These are phyloP conservation scores for Magnusiomyces starmeri DNA, from an alignment of 1,139 yeast species.

Conservation along the genomic window DNA sequence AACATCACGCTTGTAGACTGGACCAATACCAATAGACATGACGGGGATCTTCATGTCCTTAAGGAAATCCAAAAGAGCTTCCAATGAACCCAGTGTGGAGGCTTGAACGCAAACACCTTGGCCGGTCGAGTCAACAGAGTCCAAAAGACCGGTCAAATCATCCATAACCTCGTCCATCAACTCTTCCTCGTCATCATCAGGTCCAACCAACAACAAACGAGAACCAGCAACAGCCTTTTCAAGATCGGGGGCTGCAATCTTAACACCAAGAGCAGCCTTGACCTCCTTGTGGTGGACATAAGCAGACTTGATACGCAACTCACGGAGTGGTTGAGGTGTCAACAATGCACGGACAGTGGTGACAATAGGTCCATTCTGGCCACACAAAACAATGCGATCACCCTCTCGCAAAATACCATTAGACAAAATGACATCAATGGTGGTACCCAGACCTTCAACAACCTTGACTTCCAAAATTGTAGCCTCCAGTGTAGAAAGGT, in stretches of 20 bases:
- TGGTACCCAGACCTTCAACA: slow-evolving; percentile 97
- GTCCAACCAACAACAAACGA: slow-evolving; percentile 87
- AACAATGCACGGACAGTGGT: slow-evolving; percentile 91
- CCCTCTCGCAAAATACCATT: slow-evolving; percentile 94
- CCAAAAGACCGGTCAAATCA: slow-evolving; percentile 88
- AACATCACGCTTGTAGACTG: slow-evolving; percentile 94
- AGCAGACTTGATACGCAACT: slow-evolving; percentile 88
- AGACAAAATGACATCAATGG: slow-evolving; percentile 93
- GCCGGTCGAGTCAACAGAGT: slow-evolving; percentile 90
- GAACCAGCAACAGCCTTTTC: slow-evolving; percentile 99
- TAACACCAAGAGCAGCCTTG: slow-evolving; percentile 98
- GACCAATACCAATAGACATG: slow-evolving; percentile 96
- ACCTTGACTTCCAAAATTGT: slow-evolving; percentile 97
- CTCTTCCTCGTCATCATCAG: slow-evolving; percentile 96
- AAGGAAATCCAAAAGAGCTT: slow-evolving; percentile 92
- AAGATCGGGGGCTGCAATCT: slow-evolving; percentile 93
- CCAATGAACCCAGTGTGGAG: slow-evolving; percentile 94
- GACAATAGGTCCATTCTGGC: slow-evolving; percentile 98
- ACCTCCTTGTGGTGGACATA: slow-evolving; percentile 95
- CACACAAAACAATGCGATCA: slow-evolving; percentile 91
- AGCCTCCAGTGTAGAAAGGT: slow-evolving; percentile 87
- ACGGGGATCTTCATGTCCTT: slow-evolving; percentile 99
- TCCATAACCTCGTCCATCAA: slow-evolving; percentile 98
- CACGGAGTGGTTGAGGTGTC: slow-evolving; percentile 97
- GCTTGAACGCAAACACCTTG: slow-evolving; percentile 98